A percentile compares a stretch with the other conserved stretches of the same genome.
Evolutionary conservation across 805 yeast genomes (phyloP).

Genomic region (Ogataea henricii): DNA sequence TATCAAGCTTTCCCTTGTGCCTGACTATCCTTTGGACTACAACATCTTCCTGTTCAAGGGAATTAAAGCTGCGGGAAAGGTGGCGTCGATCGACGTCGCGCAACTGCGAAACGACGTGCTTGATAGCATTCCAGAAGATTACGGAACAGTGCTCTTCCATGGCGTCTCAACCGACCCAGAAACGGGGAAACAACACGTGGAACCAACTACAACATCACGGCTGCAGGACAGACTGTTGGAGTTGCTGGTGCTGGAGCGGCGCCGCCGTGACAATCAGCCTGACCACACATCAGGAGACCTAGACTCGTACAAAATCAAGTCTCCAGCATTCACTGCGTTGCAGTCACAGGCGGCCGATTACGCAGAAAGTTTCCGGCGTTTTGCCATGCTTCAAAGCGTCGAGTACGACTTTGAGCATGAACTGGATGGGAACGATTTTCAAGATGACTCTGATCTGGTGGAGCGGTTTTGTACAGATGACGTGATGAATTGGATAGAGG

Average conservation of each 20-base stretch:
- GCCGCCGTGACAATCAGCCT: constrained; percentile 34
- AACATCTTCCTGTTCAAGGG: constrained; percentile 40
- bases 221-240: constrained; percentile 38
- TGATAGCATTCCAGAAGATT: constrained; percentile 28
- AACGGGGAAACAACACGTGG: constrained; percentile 17
- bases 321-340: constrained; percentile 32
- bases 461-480: constrained; percentile 33
- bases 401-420: constrained; percentile 39
- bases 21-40: constrained; percentile 41
- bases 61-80: constrained; percentile 26
- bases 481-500: constrained; percentile 14
- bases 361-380: constrained; percentile 31
- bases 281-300: constrained; percentile 31
- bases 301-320: constrained; percentile 36
- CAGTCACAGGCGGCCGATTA: constrained; percentile 21
- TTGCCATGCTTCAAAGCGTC: constrained; percentile 37
- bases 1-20: constrained; percentile 27
- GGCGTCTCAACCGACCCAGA: constrained; percentile 20
- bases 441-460: constrained; percentile 32
- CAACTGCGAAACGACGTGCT: constrained; percentile 26
- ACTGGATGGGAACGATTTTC: constrained; percentile 29
- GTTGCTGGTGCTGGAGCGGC: constrained; percentile 38
- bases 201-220: constrained; percentile 34
- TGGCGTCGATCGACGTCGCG: constrained; percentile 22
- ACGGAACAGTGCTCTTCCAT: constrained; percentile 22